Evolutionary conservation across 306 rosid species (phyloP), one percentile per base, ranked within the genome.

Genomic region (Hippophae gyantsensis): DNA sequence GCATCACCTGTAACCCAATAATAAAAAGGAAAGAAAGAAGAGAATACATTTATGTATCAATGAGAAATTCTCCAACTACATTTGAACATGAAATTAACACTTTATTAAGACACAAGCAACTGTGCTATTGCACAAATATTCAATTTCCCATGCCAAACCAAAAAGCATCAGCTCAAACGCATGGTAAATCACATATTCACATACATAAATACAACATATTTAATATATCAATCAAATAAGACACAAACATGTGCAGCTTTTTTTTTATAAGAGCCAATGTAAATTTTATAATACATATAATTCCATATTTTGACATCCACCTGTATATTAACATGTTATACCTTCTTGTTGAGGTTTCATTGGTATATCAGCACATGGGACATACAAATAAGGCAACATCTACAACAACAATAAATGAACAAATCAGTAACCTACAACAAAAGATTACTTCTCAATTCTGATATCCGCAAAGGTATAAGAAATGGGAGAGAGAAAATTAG

Each of bases 321-420:
- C 58, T 7, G 60, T 38, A 48, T 53, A 18, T 49, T 10, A 60
- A 68, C 57, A 64, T 61, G 10, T 41, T 52, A 10, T 78, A 90
- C 98, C 95, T 78, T 75, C 74, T 75, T 56, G 57, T 59, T 74
- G 64, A 44, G 58, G 72, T 48, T 60, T 83, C 71, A 73, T 77
- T 0, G 79, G 78, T 54, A 87, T 67, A 76, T 92, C 89, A 5
- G 85, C 57, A 61, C 87, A 90, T 9, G 98, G 85, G 60, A 92
- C 95, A 68, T 74, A 92, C 27, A 85, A 58, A 72, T 92, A 87
- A 14, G 98, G 98, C 49, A 87, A 76, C 25, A 79, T 95, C 98
- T 92, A 59, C 78, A 43, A 78, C 61, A 50, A 64, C 68, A 9
- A 58, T 8, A 26, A 14, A 67, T 47, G 66, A 45, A 60, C 66